These are phyloP conservation scores for Oemleria cerasiformis DNA, from an alignment of 306 rosid genomes.

Conservation along the genomic window DNA sequence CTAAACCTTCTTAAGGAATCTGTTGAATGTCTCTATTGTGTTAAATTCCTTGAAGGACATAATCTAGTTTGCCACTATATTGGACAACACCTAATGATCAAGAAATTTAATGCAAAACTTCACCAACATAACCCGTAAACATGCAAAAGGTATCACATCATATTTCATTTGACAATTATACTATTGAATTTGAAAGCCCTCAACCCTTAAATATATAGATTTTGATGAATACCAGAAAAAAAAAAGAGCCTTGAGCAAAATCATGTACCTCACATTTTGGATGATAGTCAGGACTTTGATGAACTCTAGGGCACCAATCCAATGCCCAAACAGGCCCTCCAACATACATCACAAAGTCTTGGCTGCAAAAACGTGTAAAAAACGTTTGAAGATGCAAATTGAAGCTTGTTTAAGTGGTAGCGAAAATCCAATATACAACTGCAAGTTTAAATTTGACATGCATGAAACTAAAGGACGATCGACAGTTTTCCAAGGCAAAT, in stretches of 20 bases:
- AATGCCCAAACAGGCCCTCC: slow-evolving; percentile 93
- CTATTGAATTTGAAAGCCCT: too few relatives aligned
- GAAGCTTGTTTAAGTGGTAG: slow-evolving; percentile 15
- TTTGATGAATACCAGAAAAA: background rate
- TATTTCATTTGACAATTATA: background rate
- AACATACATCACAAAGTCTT: slow-evolving; percentile 78
- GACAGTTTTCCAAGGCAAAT: too few relatives aligned
- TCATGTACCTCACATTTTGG: slow-evolving; percentile 70
- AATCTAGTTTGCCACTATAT: too few relatives aligned
- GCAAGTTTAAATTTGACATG: slow-evolving; percentile 6
- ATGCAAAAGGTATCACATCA: background rate
- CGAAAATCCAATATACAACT: slow-evolving; percentile 11
- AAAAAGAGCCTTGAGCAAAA: background rate
- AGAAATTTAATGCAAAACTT: background rate
- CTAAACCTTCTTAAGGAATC: slow-evolving; percentile 2
- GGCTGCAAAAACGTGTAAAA: slow-evolving; percentile 37
- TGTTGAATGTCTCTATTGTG: background rate
- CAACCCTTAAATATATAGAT: background rate
- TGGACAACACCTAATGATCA: background rate
- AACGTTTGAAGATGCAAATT: slow-evolving; percentile 9
- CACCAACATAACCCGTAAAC: background rate
- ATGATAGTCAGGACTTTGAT: slow-evolving; percentile 42
- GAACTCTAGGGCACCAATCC: slow-evolving; percentile 90
- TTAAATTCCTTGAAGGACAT: too few relatives aligned
- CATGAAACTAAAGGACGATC: too few relatives aligned